A percentile compares a stretch with the other conserved stretches of the same genome.
These are phyloP conservation scores for Darksidea phi DNA, from an alignment of 495 filamentous ascomycete species.

Conservation along the genomic window DNA sequence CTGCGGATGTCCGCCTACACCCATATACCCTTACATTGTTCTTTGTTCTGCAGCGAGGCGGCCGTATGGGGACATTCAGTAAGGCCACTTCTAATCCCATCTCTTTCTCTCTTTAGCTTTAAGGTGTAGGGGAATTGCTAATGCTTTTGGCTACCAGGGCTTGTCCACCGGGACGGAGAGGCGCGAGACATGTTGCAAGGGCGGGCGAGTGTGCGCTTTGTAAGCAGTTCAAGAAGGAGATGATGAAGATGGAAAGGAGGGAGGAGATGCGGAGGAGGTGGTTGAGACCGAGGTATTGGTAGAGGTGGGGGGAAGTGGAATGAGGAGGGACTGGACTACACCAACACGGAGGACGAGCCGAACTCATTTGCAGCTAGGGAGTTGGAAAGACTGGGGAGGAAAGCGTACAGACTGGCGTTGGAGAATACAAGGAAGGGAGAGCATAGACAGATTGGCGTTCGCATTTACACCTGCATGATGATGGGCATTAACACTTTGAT, in stretches of 20 bases:
- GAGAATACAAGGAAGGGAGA: too few relatives aligned
- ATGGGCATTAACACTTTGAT: too few relatives aligned
- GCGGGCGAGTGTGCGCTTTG: conserved; percentile 21
- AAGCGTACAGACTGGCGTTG: too few relatives aligned
- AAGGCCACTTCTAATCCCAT: too few relatives aligned
- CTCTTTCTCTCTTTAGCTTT: too few relatives aligned
- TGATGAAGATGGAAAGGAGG: conserved; percentile 3
- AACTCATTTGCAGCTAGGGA: too few relatives aligned
- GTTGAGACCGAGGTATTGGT: conserved; percentile 1
- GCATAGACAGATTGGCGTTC: too few relatives aligned
- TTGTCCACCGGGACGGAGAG: conserved; percentile 19
- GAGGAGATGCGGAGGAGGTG: conserved; percentile 14
- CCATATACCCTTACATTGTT: background rate
- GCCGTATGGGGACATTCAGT: too few relatives aligned
- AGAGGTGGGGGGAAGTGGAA: background rate
- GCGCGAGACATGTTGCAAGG: background rate
- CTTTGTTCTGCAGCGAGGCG: too few relatives aligned
- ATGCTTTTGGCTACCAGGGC: background rate
- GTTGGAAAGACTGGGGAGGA: too few relatives aligned
- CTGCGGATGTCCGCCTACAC: conserved; percentile 30
- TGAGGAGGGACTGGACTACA: background rate
- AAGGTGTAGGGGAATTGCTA: too few relatives aligned
- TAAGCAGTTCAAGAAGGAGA: conserved; percentile 19
- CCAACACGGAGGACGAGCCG: background rate
- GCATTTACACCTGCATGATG: too few relatives aligned